Percentiles rank a stretch among this genome's conserved stretches.
Conservation (phyloP, 2,329 filamentous ascomycete genomes). For the Dactylonectria estremocensis region DNA sequence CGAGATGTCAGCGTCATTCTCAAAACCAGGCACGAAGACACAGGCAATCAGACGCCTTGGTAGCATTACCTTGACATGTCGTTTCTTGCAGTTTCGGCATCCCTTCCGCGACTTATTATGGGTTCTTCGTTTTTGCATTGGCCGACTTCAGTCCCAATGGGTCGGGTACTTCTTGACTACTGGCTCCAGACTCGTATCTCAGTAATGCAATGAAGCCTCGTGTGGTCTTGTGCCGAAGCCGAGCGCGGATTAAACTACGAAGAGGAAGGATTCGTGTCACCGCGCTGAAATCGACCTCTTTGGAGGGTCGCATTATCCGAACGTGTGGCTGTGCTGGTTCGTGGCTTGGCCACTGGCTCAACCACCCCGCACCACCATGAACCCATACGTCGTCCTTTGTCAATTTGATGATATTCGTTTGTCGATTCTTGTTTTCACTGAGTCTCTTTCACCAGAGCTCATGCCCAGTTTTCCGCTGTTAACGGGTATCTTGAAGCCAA, state of each 20-base stretch:
- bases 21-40: not conserved
- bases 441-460: too few relatives aligned
- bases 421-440: too few relatives aligned
- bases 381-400: not conserved
- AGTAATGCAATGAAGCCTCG: not conserved
- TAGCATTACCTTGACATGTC: constrained; percentile 42
- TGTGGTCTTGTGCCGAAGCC: not conserved
- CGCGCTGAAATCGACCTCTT: not conserved
- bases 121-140: constrained; percentile 42
- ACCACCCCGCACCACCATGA: not conserved
- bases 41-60: not conserved
- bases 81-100: constrained; percentile 46
- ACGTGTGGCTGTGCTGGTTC: constrained; percentile 41
- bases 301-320: not conserved
- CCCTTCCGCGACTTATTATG: constrained; percentile 47
- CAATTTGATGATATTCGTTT: too few relatives aligned
- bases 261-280: constrained; percentile 7
- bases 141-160: not conserved
- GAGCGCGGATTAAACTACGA: not conserved
- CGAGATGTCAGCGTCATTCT: not conserved
- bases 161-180: not conserved
- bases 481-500: too few relatives aligned
- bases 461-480: too few relatives aligned
- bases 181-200: not conserved
- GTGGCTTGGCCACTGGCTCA: constrained; percentile 3